These are phyloP conservation scores for Kuraishia piskuri DNA, from an alignment of 805 yeast genomes.

Conservation along the genomic window DNA sequence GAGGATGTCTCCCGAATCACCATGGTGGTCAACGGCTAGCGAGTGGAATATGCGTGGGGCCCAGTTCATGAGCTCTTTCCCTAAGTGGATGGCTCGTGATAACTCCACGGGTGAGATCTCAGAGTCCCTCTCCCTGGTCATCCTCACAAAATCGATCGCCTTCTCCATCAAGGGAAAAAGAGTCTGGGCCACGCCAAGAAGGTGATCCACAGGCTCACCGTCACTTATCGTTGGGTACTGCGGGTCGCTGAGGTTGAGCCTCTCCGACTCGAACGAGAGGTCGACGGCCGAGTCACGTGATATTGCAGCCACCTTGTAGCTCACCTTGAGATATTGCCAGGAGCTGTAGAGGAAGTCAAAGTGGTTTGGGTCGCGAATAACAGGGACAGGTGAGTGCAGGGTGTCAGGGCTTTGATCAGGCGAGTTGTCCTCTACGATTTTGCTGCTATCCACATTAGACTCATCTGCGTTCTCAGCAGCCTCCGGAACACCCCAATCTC, in stretches of 20 bases:
- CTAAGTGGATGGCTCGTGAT: background rate
- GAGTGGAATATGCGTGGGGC: too few species aligned
- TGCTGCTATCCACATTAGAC: too few species aligned
- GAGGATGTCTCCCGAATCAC: background rate
- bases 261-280: background rate
- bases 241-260: conserved; percentile 4
- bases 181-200: conserved; percentile 11
- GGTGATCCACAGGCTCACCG: conserved; percentile 13
- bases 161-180: conserved; percentile 8
- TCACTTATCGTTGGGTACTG: conserved; percentile 4
- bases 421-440: too few species aligned
- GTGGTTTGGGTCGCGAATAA: background rate
- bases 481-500: too few species aligned
- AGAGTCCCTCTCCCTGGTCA: conserved; percentile 6
- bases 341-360: conserved; percentile 12
- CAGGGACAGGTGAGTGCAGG: too few species aligned
- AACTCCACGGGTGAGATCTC: too few species aligned
- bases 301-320: conserved; percentile 7
- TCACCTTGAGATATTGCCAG: conserved; percentile 15
- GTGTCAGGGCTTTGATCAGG: too few species aligned
- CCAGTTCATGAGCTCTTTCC: background rate
- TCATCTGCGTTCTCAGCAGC: too few species aligned
- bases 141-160: conserved; percentile 8
- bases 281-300: conserved; percentile 2
- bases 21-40: background rate